A percentile compares a stretch with the other conserved stretches of the same genome.
These are phyloP conservation scores for Penicillium angulare DNA, from an alignment of 495 filamentous ascomycete genomes.

Conservation along the genomic window DNA sequence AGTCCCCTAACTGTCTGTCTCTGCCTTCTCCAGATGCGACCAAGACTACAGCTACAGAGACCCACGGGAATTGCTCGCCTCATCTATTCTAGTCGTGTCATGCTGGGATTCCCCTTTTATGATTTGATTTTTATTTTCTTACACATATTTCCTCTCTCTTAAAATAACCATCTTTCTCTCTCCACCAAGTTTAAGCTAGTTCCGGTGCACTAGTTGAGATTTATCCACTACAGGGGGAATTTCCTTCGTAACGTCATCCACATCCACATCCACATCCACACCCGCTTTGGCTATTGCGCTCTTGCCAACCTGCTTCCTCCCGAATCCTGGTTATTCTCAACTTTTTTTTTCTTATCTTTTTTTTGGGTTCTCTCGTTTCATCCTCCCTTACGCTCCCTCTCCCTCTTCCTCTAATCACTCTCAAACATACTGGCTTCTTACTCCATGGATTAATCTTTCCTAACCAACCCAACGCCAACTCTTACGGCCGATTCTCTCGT, in stretches of 20 bases:
- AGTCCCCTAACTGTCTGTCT: background rate
- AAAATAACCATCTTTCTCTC: no score
- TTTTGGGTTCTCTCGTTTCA: background rate
- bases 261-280: no score
- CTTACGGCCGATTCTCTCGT: background rate
- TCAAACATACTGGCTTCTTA: background rate
- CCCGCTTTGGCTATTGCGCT: slow-evolving; percentile 1
- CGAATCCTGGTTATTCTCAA: background rate
- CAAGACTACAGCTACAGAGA: no score
- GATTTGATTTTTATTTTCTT: background rate
- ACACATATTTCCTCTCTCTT: no score
- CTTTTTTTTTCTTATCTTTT: background rate
- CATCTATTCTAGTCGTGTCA: background rate
- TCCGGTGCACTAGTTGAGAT: background rate
- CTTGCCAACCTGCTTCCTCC: background rate
- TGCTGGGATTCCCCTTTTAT: background rate
- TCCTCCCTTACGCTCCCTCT: no score
- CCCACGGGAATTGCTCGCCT: background rate
- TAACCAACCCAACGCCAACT: background rate
- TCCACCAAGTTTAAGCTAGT: background rate
- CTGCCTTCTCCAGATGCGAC: background rate
- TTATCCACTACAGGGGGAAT: background rate
- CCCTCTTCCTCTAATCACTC: no score
- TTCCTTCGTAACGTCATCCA: background rate
- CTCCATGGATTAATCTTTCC: background rate